phyloP scores from a whole-genome alignment of 352 stramenopile species.

The Stramenopiles sp. region DNA sequence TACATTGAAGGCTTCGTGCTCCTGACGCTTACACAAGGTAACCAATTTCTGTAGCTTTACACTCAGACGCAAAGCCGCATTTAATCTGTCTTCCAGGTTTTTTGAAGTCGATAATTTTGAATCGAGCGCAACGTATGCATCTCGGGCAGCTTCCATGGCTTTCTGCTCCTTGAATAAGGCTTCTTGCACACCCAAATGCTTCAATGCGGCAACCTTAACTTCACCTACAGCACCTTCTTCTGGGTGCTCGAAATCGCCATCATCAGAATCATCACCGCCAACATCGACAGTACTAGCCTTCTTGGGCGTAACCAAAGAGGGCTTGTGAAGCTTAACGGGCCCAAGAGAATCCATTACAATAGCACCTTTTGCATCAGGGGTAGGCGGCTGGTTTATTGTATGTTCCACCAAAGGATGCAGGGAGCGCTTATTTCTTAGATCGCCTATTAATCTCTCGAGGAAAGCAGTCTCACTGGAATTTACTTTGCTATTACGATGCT shows the following conservation, averaged over 20 bases:
- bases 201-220: not conserved
- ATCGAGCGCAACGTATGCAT: not conserved
- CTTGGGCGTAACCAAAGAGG: not conserved
- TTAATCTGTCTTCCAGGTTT: not conserved
- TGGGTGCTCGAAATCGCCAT: not conserved
- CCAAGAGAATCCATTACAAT: not conserved
- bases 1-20: not conserved
- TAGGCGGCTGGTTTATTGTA: not conserved
- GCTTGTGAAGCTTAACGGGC: not conserved
- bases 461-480: too few species aligned
- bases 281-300: not conserved
- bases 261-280: too few species aligned
- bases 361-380: not conserved
- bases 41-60: not conserved
- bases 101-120: not conserved
- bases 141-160: not conserved
- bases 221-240: not conserved
- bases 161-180: not conserved
- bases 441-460: too few species aligned
- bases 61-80: not conserved
- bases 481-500: too few species aligned
- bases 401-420: not conserved
- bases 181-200: not conserved
- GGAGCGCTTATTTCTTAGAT: not conserved
- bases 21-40: not conserved